Evolutionary conservation across 148 eudicot genomes (phyloP).

Genomic region (Vaccinium macrocarpon): DNA sequence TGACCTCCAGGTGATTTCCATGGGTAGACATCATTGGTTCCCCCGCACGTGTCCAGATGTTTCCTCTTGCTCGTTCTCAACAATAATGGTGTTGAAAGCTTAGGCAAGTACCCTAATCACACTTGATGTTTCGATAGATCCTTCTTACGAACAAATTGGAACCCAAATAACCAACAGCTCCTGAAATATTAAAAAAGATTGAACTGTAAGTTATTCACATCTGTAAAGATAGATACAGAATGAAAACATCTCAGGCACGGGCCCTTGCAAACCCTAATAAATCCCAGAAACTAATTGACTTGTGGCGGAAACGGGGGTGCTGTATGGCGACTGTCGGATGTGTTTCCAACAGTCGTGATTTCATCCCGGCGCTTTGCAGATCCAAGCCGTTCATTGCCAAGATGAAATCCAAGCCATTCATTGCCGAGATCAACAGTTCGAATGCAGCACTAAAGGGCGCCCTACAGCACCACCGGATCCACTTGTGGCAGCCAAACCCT

Average conservation of each 20-base stretch:
- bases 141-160: constrained; percentile 48
- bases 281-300: background rate
- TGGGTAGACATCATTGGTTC: background rate
- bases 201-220: background rate
- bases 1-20: constrained; percentile 15
- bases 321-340: no score
- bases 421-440: no score
- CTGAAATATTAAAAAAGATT: constrained; percentile 19
- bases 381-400: no score
- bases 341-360: no score
- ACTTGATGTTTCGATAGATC: constrained; percentile 46
- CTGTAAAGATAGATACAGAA: background rate
- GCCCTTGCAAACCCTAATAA: background rate
- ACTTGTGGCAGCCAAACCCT: background rate
- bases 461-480: no score
- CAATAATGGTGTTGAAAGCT: background rate
- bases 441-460: no score
- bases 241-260: background rate
- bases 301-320: background rate
- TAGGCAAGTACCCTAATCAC: constrained; percentile 30
- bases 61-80: background rate
- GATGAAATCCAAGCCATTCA: no score
- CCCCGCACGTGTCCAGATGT: background rate
- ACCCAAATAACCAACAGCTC: constrained; percentile 48
- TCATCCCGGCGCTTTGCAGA: no score